Percentiles rank a stretch among this genome's conserved stretches.
phyloP scores from a whole-genome alignment of 768 basidiomycete genomes.

The Cantharellus anzutake region DNA sequence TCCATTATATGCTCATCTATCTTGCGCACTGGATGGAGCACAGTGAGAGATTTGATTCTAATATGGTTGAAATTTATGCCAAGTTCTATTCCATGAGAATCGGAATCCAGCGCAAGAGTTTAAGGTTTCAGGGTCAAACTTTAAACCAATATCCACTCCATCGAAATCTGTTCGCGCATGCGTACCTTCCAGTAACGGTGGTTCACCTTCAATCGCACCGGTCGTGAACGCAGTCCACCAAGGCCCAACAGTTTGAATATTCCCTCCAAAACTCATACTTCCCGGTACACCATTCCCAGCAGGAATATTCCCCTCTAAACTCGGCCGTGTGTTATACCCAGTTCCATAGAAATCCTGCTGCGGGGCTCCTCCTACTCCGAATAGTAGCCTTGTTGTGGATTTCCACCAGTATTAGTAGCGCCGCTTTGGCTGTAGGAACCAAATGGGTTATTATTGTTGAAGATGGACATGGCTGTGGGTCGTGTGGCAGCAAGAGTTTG shows the following conservation, averaged over 20 bases:
- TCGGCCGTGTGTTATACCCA: slow-evolving; percentile 3
- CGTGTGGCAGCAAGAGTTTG: too few relatives aligned
- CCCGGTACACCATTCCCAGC: slow-evolving; percentile 27
- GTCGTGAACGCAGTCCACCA: slow-evolving; percentile 98
- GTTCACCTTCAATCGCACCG: slow-evolving; percentile 88
- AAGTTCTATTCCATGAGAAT: slow-evolving; percentile 38
- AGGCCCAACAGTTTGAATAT: slow-evolving; percentile 49
- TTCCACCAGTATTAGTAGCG: too few relatives aligned
- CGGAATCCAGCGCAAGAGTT: neutral
- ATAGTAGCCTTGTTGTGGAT: neutral
- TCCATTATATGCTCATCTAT: slow-evolving; percentile 95
- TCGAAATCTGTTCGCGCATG: slow-evolving; percentile 1
- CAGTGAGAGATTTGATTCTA: slow-evolving; percentile 80
- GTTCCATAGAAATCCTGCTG: neutral
- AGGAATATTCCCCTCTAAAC: slow-evolving; percentile 50
- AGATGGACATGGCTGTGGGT: neutral
- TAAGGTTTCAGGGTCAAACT: slow-evolving; percentile 50
- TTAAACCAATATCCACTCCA: slow-evolving; percentile 77
- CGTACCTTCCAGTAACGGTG: slow-evolving; percentile 83
- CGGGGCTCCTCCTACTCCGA: too few relatives aligned
- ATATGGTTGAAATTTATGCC: slow-evolving; percentile 98
- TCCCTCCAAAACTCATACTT: slow-evolving; percentile 38
- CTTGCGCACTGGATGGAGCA: slow-evolving; percentile 73
- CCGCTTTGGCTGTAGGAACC: neutral
- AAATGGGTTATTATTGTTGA: neutral